Conservation (phyloP, 2,329 filamentous ascomycete genomes). For the Sarocladium kiliense region DNA sequence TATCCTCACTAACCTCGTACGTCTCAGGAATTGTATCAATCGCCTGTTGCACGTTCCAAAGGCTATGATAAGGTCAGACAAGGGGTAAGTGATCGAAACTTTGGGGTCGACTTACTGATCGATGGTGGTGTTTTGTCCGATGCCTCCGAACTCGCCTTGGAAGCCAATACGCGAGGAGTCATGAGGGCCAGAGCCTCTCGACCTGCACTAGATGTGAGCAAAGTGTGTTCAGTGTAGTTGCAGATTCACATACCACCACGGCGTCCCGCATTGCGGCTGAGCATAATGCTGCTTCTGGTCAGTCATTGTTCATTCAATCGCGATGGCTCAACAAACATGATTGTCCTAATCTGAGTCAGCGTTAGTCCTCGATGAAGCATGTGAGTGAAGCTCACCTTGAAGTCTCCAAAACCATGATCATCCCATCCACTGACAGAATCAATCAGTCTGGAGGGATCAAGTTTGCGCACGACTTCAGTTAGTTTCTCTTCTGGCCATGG, state of each 20-base stretch:
- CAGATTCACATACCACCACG: constrained; percentile 43
- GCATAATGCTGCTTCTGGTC: constrained; percentile 55
- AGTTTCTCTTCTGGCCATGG: constrained; percentile 52
- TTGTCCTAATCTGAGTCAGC: too few relatives aligned
- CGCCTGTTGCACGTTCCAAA: constrained; percentile 59
- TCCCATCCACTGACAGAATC: constrained; percentile 61
- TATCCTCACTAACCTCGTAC: constrained; percentile 57
- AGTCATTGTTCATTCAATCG: not conserved
- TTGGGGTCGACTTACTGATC: constrained; percentile 44
- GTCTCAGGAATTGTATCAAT: constrained; percentile 59
- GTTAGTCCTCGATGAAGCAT: too few relatives aligned
- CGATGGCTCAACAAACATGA: constrained; percentile 3
- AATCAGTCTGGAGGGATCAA: constrained; percentile 61
- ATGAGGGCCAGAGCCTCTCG: constrained; percentile 47
- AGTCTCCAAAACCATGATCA: constrained; percentile 65
- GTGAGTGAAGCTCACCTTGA: constrained; percentile 28
- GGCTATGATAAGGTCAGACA: constrained; percentile 27
- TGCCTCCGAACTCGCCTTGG: constrained; percentile 67
- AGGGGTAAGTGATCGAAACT: not conserved
- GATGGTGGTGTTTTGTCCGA: constrained; percentile 59
- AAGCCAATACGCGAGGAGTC: constrained; percentile 58
- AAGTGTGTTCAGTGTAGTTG: not conserved
- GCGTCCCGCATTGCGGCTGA: constrained; percentile 64
- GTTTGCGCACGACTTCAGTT: constrained; percentile 44
- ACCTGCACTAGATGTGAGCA: constrained; percentile 22